Evolutionary conservation across 768 basidiomycete species (phyloP), one percentile per base, ranked within the genome.

Genomic region (Lentinus tigrinus): DNA sequence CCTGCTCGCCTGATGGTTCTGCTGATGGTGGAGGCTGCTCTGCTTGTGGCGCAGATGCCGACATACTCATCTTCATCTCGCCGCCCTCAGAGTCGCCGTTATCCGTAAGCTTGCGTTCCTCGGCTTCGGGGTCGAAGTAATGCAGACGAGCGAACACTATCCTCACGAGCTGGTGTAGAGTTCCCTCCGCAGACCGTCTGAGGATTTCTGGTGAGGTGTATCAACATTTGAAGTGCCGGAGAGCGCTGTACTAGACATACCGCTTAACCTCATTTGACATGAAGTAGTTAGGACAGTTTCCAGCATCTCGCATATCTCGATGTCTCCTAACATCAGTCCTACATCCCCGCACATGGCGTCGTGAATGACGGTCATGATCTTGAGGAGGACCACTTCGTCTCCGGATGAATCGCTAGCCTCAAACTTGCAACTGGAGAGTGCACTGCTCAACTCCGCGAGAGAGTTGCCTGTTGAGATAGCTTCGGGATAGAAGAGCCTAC

Each of bases 401-500:
- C 93, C 91, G n/a, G 95, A 93, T 2, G 93, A 93, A 69, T 98
- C 95, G 67, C 92, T 96, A 4, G 93, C 92, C 74, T 98, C 96
- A 68, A 99, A 99, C 75, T 96, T 95, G 81, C 96, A 98, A 68
- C 93, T 93, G 5, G 96, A 93, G 13, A 95, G 84, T 0, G 96
- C 87, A 58, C 83, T 88, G 70, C 95, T 95, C 57, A 97, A 80
- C 61, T 93, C 91, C 17, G 85, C 78, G 51, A 98, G 80, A 5
- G 89, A 89, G 52, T 75, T 69, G 62, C 87, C 81, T 60, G 95
- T 73, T 37, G 78, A 75, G 49, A 78, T 61, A 42, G 89, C 82
- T 38, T 75, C 69, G 14, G 82, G 74, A 10, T 78, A 80, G 48
- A 96, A 85, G 67, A 95, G 77, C 24, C 85, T 85, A 68, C 85